Base-by-base conservation (phyloP, 2,329 filamentous ascomycete species). In the Didymella arachidicola region DNA sequence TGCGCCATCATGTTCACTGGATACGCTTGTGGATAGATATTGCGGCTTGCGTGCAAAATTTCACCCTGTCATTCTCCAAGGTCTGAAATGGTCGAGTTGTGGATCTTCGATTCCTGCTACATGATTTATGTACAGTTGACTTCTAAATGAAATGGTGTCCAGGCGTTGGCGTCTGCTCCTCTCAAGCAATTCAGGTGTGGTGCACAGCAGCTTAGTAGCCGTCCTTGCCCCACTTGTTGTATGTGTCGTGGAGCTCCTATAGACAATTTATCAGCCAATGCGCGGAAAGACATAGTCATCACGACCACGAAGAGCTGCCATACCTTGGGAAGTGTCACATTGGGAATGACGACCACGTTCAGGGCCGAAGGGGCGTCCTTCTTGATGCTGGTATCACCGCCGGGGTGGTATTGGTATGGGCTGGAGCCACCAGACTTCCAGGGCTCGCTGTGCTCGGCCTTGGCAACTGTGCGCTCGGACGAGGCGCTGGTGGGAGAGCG, bases 221-320 rank as follows among this genome's bases (percentile, higher is more conserved):
- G 70, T 98, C 95, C 88, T 98, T 98, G 80, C 95, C 95, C 88
- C 92, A 98, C 86, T 99, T 99, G 91, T 99, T 99, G 88, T 90
- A 98, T 83, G 90, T 90, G 72, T 99, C 95, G 83, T 99, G 95
- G 66, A 97, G 87, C 73, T 89, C 86, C 92, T 96, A 43, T 16
- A 39, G 22, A 44, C 29, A 72, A 57, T 48, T 38, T 14, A 38
- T 59, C 11, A 66, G 45, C 39, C 53, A 51, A 26, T 34, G 42
- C 22, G 10, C 27, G 22, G 41, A 63, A 39, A 62, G 50, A 30
- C 47, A 16, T 25, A 22, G 32, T 26, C 14, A 36, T 42, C 22
- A 16, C 10, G 3, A 26, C 11, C 14, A 29, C 19, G 25, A 7
- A 18, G 10, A 29, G 36, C 42, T 42, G 16, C 42, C 60, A 47